Evolutionary conservation across 2,329 filamentous ascomycete species (phyloP).

Genomic region (Grosmannia penicillata): DNA sequence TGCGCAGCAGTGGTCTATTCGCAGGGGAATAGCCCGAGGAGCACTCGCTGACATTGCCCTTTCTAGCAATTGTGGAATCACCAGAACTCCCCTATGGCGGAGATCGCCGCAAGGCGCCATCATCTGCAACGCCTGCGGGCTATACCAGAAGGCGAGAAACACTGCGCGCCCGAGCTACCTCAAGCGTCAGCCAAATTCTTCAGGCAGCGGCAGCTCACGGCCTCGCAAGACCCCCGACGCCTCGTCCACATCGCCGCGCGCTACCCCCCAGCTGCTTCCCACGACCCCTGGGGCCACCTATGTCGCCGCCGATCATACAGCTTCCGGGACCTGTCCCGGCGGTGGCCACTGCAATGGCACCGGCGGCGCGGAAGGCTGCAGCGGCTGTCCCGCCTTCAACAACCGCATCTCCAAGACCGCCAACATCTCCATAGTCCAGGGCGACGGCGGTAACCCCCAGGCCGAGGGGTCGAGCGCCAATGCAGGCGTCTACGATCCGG

Average conservation of each 20-base stretch:
- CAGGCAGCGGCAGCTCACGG: slow-evolving; percentile 19
- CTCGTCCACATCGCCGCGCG: slow-evolving; percentile 21
- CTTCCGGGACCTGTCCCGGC: slow-evolving; percentile 82
- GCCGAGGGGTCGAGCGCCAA: not conserved
- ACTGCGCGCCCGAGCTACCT: slow-evolving; percentile 79
- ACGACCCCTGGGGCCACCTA: slow-evolving; percentile 47
- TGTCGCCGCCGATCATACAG: slow-evolving; percentile 59
- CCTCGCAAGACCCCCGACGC: slow-evolving; percentile 26
- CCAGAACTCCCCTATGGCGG: slow-evolving; percentile 85
- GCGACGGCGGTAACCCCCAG: not conserved
- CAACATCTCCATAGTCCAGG: slow-evolving; percentile 46
- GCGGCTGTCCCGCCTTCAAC: slow-evolving; percentile 93
- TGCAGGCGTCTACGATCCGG: slow-evolving; percentile 15
- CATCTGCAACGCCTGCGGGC: slow-evolving; percentile 93
- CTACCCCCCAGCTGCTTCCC: slow-evolving; percentile 23
- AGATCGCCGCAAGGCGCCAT: slow-evolving; percentile 84
- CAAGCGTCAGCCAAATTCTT: slow-evolving; percentile 54
- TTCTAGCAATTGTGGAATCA: slow-evolving; percentile 82
- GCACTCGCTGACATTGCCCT: not conserved
- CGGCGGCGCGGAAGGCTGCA: slow-evolving; percentile 85
- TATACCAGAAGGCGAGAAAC: slow-evolving; percentile 90
- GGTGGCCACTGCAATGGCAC: slow-evolving; percentile 94
- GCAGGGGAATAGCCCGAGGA: no score
- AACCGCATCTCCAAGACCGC: slow-evolving; percentile 85
- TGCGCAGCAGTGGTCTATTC: no score